Evolutionary conservation across 2,329 filamentous ascomycete species (phyloP), one percentile per base, ranked within the genome.

Genomic region (Fonsecaea nubica): DNA sequence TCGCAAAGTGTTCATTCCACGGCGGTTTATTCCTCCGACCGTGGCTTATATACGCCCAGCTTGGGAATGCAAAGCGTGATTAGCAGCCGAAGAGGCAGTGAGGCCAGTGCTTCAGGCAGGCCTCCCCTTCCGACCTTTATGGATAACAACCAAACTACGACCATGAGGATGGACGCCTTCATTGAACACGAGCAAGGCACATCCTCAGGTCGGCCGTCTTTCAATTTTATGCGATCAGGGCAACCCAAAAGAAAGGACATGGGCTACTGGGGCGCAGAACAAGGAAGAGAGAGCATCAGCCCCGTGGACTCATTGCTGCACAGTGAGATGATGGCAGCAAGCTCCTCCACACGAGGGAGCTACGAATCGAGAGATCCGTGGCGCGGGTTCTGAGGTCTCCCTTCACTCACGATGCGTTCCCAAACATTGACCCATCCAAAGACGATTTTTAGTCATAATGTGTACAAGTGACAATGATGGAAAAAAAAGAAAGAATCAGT

Each of bases 91-190:
- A 15, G 77, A 65, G 77, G 76, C 48, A 79, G 80, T 54, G 76
- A 83, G 58, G 86, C 85, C 69, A 89, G 87, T 76, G 88, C 84
- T 1, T 63, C 68, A 10, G 70, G 66, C 82, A 84, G 3, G 85
- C 83, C 45, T 81, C 80, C 95, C 95, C 75, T 93, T 96, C 73
- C 91, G 40, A 62, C 61, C 15, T 64, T 67, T 18, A 30, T 65
- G 38, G 65, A 70, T 32, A 59, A 57, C 62, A 77, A 77, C 50
- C 62, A 69, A 32, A 61, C 63, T 3, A 63, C 63, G 18, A 98
- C 93, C 1, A 88, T 98, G 55, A 88, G 95, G 33, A 98, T 99
- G 94, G 94, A 98, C 78, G 95, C 95, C 0, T 99, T 98, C 77
- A 96, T 99, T 72, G 86, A 88, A 40, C 64, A 65, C 42, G 69